These are phyloP conservation scores for Trichoderma virens DNA, from an alignment of 495 filamentous ascomycete species.

Conservation along the genomic window DNA sequence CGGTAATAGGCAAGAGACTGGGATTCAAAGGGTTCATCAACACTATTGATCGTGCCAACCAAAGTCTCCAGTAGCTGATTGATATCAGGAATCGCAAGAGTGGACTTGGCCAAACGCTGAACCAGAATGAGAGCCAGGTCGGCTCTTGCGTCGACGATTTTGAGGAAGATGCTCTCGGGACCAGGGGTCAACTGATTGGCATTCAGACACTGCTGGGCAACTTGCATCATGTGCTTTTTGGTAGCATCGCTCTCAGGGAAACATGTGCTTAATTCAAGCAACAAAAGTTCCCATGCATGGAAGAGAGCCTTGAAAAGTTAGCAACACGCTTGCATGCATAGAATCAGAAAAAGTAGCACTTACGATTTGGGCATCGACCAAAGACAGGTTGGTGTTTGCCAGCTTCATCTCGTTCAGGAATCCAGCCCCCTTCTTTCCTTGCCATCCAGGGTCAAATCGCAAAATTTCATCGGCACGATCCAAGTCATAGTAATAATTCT, in stretches of 20 bases:
- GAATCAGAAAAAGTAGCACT: constrained; percentile 25
- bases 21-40: constrained; percentile 55
- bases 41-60: constrained; percentile 59
- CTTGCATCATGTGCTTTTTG: constrained; percentile 53
- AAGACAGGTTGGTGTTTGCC: constrained; percentile 82
- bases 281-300: constrained; percentile 81
- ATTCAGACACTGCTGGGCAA: constrained; percentile 64
- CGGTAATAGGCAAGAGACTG: constrained; percentile 68
- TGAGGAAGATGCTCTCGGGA: constrained; percentile 64
- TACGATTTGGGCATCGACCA: constrained; percentile 87
- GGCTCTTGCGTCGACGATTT: constrained; percentile 60
- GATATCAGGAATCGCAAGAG: constrained; percentile 51
- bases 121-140: constrained; percentile 70
- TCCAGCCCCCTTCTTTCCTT: constrained; percentile 54
- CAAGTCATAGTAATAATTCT: constrained; percentile 75
- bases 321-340: constrained; percentile 3
- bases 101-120: constrained; percentile 62
- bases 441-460: constrained; percentile 68
- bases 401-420: constrained; percentile 71
- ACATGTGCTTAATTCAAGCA: constrained; percentile 70
- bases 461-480: constrained; percentile 66
- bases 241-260: constrained; percentile 53
- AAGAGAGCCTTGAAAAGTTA: constrained; percentile 58
- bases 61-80: constrained; percentile 53
- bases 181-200: constrained; percentile 59